Percentiles rank a stretch among this genome's conserved stretches.
These are phyloP conservation scores for Triticum dicoccoides DNA, from an alignment of 176 grass and related monocot species.

Conservation along the genomic window DNA sequence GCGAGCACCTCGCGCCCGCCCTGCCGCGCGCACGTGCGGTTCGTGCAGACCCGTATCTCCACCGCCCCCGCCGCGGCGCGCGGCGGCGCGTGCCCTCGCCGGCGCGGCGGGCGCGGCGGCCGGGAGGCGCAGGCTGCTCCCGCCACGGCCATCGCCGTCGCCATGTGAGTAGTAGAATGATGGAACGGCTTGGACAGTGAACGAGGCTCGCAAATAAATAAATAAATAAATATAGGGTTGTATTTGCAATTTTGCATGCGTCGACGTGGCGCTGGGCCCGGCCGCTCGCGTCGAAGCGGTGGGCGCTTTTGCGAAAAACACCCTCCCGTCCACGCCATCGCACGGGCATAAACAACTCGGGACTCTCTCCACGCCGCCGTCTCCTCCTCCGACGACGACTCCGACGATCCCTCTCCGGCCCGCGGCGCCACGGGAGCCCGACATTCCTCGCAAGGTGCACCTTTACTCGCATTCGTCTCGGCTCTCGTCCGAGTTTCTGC, in stretches of 20 bases:
- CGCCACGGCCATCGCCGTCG: background rate
- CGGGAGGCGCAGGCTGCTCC: background rate
- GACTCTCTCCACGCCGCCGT: background rate
- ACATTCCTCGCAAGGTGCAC: background rate
- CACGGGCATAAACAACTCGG: background rate
- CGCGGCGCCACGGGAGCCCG: no score
- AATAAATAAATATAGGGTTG: background rate
- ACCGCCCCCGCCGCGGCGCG: constrained; percentile 2
- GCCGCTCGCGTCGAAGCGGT: background rate
- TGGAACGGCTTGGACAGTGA: background rate
- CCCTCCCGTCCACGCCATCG: background rate
- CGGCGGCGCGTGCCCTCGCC: background rate
- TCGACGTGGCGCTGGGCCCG: background rate
- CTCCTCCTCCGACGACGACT: no score
- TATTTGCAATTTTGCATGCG: background rate
- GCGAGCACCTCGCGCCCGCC: constrained; percentile 68
- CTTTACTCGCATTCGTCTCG: background rate
- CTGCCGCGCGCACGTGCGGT: constrained; percentile 77
- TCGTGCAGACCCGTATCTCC: constrained; percentile 83
- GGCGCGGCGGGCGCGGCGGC: background rate
- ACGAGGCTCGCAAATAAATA: background rate
- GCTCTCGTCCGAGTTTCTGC: no score
- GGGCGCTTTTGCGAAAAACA: background rate
- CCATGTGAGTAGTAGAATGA: background rate
- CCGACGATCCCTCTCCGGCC: background rate